Percentiles rank a stretch among this genome's conserved stretches.
Conservation (phyloP, 1,139 yeast genomes). For the Tardiomyces digboiensis region DNA sequence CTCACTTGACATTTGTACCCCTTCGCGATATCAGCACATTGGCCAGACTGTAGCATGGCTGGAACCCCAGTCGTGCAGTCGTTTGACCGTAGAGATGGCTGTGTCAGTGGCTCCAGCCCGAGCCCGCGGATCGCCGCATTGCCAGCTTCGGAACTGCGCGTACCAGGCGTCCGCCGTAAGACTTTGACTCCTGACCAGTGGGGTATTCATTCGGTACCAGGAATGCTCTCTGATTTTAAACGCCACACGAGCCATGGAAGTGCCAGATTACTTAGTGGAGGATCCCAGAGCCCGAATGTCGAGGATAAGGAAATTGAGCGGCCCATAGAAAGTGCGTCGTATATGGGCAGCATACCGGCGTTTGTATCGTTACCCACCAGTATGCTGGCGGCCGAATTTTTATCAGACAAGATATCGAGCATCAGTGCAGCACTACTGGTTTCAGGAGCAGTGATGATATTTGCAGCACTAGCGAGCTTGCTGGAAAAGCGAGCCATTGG, state of each 20-base stretch:
- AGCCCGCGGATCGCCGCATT: no score
- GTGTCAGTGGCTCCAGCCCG: no score
- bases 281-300: neutral
- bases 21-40: no score
- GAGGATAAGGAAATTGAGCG: neutral
- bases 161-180: neutral
- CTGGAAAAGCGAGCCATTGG: neutral
- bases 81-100: no score
- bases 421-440: constrained; percentile 5
- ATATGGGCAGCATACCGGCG: constrained; percentile 23
- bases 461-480: constrained; percentile 6
- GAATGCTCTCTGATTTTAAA: constrained; percentile 28
- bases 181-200: constrained; percentile 10
- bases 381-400: constrained; percentile 20
- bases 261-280: neutral
- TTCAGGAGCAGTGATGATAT: constrained; percentile 8
- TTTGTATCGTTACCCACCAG: constrained; percentile 29
- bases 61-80: no score
- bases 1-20: no score
- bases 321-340: neutral
- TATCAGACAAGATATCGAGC: constrained; percentile 5
- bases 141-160: neutral
- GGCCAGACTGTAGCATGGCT: no score
- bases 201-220: constrained; percentile 32
- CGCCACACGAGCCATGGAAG: constrained; percentile 21